Evolutionary conservation across 1,284 basidiomycete genomes (phyloP), one percentile per base, ranked within the genome.

Genomic region (Papiliotrema nemorosa): DNA sequence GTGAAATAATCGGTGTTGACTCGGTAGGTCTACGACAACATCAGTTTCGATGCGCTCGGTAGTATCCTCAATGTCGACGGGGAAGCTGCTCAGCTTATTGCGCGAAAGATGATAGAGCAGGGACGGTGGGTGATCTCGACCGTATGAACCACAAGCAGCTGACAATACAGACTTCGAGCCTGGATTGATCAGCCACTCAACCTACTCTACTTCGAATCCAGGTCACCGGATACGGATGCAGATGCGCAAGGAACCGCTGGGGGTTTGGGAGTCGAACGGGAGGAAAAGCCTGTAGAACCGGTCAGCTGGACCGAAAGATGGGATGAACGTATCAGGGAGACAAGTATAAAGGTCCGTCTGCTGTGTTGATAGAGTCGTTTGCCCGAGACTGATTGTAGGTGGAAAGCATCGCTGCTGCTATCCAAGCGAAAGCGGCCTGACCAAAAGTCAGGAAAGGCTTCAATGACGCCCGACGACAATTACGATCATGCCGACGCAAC

Each of bases 161-260:
- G 38, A 43, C 12, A 20, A 10, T 10, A n/a, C 49, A 74, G 74
- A 46, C 76, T 97, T 56, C 86, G 86, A 63, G 92, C 88, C 9
- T 87, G 84, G 55, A 94, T 97, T 50, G 92, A 97, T 71, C 93
- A 97, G 69, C 90, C 96, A 3, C 88, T 92, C 52, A 86, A 82
- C 57, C 78, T 96, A 44, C 92, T 96, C 55, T 92, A 88, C 81
- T 92, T 96, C 56, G 90, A 94, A 62, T 84, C 82, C 37, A 80
- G 82, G 40, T 79, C 59, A 7, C 26, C 53, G 2, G 71, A 74
- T 46, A 63, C 63, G 33, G 89, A 91, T 57, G 88, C 90, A 49
- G 86, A 90, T 59, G 89, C 87, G 1, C 88, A 92, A 73, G 89
- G 89, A 9, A 92, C 91, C 59, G 90, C 90, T 4, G 90, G 90